These are phyloP conservation scores for Colletotrichum camelliae DNA, from an alignment of 2,329 filamentous ascomycete species.

Conservation along the genomic window DNA sequence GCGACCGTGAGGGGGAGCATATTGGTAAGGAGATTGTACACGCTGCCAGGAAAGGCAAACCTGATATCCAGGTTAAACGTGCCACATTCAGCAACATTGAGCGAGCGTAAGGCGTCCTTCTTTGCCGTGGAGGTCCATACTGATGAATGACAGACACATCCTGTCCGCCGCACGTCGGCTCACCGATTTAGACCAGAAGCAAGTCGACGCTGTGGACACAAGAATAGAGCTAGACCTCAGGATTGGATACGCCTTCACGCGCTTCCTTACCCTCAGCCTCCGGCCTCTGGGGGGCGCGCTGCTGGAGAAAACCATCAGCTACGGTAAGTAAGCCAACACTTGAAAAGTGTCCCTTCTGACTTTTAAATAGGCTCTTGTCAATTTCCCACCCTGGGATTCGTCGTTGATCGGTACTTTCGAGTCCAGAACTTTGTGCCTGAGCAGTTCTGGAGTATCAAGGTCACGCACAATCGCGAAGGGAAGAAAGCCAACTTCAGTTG, in stretches of 20 bases:
- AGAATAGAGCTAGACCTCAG: conserved; percentile 92
- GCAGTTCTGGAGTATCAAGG: conserved; percentile 89
- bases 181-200: conserved; percentile 79
- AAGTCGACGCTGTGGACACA: conserved; percentile 86
- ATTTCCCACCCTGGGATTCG: conserved; percentile 95
- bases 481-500: conserved; percentile 86
- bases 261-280: conserved; percentile 83
- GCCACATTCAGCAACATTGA: conserved; percentile 97
- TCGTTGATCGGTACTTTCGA: conserved; percentile 93
- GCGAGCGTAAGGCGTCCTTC: conserved; percentile 65
- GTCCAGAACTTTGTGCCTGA: conserved; percentile 95
- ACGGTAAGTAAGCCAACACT: conserved; percentile 60
- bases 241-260: conserved; percentile 91
- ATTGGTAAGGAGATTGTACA: conserved; percentile 91
- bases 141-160: conserved; percentile 69
- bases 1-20: conserved; percentile 95
- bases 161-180: conserved; percentile 81
- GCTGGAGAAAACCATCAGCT: conserved; percentile 74
- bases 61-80: conserved; percentile 77
- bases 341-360: background rate
- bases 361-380: conserved; percentile 77
- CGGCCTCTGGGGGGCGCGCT: conserved; percentile 73
- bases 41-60: conserved; percentile 77
- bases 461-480: conserved; percentile 77
- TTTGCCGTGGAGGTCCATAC: background rate